A percentile compares a stretch with the other conserved stretches of the same genome.
Conservation (phyloP, 495 filamentous ascomycete genomes). For the Hyaloscypha hepaticicola region DNA sequence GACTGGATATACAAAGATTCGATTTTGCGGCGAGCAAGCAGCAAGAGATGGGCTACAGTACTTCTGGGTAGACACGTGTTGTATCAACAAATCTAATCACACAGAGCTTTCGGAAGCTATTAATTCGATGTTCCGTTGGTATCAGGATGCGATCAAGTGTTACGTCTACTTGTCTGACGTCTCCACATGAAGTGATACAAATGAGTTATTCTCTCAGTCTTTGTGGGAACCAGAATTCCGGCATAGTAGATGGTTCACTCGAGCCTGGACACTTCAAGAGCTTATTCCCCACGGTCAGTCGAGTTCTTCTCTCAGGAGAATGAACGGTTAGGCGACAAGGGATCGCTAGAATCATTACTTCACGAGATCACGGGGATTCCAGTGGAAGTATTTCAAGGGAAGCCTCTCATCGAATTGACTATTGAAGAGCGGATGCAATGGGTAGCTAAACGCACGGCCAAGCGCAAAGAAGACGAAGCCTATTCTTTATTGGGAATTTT, state of each 20-base stretch:
- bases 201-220: background rate
- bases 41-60: slow-evolving; percentile 25
- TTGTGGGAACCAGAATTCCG: slow-evolving; percentile 20
- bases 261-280: slow-evolving; percentile 36
- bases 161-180: slow-evolving; percentile 24
- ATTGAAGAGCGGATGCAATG: slow-evolving; percentile 30
- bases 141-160: slow-evolving; percentile 22
- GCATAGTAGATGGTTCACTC: slow-evolving; percentile 32
- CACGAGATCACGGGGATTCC: slow-evolving; percentile 17
- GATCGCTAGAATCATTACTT: slow-evolving; percentile 11
- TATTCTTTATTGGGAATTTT: slow-evolving; percentile 32
- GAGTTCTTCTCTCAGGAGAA: slow-evolving; percentile 21
- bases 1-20: slow-evolving; percentile 32
- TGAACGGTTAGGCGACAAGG: slow-evolving; percentile 16
- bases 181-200: slow-evolving; percentile 3
- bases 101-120: slow-evolving; percentile 40
- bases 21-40: slow-evolving; percentile 31
- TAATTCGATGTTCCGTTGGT: slow-evolving; percentile 39
- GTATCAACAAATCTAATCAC: slow-evolving; percentile 34
- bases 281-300: slow-evolving; percentile 19
- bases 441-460: slow-evolving; percentile 30
- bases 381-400: slow-evolving; percentile 12
- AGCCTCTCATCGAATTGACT: slow-evolving; percentile 8
- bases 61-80: slow-evolving; percentile 47
- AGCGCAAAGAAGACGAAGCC: slow-evolving; percentile 27